phyloP scores from a whole-genome alignment of 345 rosid genomes.

The Rhodamnia argentea region DNA sequence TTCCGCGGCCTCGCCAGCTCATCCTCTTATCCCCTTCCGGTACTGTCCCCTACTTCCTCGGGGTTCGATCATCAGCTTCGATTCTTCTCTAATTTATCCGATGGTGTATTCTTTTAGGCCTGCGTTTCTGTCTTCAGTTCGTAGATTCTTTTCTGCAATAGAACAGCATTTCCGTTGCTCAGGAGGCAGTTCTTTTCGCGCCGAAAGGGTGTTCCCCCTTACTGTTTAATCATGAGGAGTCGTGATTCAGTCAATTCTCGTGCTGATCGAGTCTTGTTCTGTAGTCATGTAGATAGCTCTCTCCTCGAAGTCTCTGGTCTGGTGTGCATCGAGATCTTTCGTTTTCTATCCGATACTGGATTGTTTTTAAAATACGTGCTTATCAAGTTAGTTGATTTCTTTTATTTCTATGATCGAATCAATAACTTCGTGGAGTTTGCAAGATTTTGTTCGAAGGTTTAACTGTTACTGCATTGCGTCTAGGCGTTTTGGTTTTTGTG shows the following conservation, averaged over 20 bases:
- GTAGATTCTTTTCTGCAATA: background rate
- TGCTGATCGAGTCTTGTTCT: background rate
- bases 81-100: background rate
- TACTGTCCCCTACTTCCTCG: background rate
- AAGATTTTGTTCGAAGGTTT: background rate
- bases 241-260: background rate
- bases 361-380: background rate
- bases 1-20: slow-evolving; percentile 65
- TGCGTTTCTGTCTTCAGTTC: background rate
- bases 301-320: background rate
- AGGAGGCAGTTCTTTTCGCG: background rate
- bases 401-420: background rate
- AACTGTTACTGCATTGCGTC: background rate
- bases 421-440: background rate
- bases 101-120: background rate
- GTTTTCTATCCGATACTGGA: background rate
- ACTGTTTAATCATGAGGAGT: background rate
- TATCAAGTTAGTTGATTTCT: background rate
- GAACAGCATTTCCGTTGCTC: background rate
- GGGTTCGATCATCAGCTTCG: background rate
- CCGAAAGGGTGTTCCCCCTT: background rate
- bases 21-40: slow-evolving; percentile 98
- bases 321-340: background rate
- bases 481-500: background rate
- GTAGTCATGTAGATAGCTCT: background rate